Base-by-base conservation (phyloP, 192 early-diverging fungal genomes). In the Funneliformis geosporum region DNA sequence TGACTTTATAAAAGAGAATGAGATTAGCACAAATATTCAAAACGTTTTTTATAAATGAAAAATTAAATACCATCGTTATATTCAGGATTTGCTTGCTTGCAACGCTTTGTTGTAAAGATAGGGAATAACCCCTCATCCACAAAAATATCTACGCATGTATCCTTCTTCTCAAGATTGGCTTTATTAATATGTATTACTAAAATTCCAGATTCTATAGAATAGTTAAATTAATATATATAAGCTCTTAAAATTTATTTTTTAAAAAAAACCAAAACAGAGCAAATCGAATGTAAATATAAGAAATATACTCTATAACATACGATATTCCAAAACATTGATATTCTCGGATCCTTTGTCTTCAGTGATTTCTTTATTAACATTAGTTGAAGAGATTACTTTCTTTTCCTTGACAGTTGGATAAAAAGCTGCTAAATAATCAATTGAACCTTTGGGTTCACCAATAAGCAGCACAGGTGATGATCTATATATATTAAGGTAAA, bases 11-110 rank as follows among this genome's bases (percentile, higher is more conserved):
- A 62, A 10, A 9, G 18, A 2, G 21, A 16, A 14, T n/a, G 8
- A 16, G 64, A 38, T 64, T 62, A 62, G 18, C 3, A 25, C 21
- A n/a, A 14, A 27, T 46, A 33, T 10, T 11, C n/a, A 55, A 74
- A 14, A 28, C 8, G 4, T 16, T 3, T 50, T n/a, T 28, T 2
- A 38, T 33, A 23, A 47, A 33, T 33, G 23, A 77, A 9, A 18
- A 55, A n/a, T 75, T 28, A 75, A 62, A 47, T 60, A 79, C 77
- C 67, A 70, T 79, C 42, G n/a, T 79, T 11, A 23, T 40, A 70
- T 16, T 33, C 21, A 16, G 77, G 77, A 70, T 79, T 79, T 43
- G 8, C 8, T 21, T 12, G 0, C 18, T 43, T 69, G 8, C 40
- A 38, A 1, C 38, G 23, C 8, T 27, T 40, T 50, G 77, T 70